Base-by-base conservation (phyloP, 148 eudicot genomes). In the Simmondsia chinensis region DNA sequence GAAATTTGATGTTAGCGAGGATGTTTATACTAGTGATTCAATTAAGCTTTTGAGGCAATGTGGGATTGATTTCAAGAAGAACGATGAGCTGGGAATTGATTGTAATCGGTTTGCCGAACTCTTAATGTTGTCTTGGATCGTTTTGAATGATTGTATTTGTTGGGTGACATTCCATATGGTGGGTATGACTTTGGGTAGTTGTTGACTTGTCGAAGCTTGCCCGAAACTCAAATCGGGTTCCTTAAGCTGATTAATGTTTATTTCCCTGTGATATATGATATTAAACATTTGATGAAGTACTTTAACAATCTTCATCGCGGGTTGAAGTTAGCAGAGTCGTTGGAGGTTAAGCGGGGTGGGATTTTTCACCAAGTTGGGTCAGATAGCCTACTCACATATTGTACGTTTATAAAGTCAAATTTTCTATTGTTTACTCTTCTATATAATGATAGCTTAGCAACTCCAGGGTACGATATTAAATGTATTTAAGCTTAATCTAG, bases 161-260 rank as follows among this genome's bases (percentile, higher is more conserved):
- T 69, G 73, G 73, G 69, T 69, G 22, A 69, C 73, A 10, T 69
- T 69, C 21, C 73, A 69, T n/a, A 69, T n/a, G n/a, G 73, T 57
- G 73, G 68, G 23, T 69, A 69, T 57, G 73, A 69, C 57, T 69
- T 69, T 30, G 73, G 73, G 48, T 69, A 69, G 56, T 24, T 63
- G 52, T 29, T 69, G 42, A 51, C 69, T 22, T 69, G 73, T 22
- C 52, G 39, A 7, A 48, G 43, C n/a, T 57, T 69, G 43, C 73
- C 73, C 4, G 68, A 62, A 7, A 56, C 69, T 0, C 73, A 69
- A 29, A 38, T 64, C 2, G 73, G 57, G 42, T 69, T 69, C 39
- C 63, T 69, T 54, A 48, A 42, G 32, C 38, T 62, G 56, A 69
- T 69, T 48, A 34, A 62, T 15, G 19, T 69, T 7, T 69, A 69